Base-by-base conservation (phyloP, 495 filamentous ascomycete genomes). In the Hypomontagnella submonticulosa region DNA sequence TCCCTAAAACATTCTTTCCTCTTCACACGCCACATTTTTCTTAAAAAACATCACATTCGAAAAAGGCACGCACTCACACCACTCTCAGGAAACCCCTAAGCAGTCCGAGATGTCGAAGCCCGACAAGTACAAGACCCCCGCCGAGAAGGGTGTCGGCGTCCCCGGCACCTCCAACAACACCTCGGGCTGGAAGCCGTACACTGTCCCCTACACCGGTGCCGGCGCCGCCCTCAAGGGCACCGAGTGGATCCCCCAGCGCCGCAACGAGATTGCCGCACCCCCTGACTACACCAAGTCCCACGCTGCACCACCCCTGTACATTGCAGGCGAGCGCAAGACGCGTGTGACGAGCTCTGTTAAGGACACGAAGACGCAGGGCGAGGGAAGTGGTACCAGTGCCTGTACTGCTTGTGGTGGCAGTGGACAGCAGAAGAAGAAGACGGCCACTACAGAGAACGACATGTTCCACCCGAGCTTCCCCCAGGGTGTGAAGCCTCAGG, bases 181-280 rank as follows among this genome's bases (percentile, higher is more conserved):
- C 40, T 20, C 41, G 0, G 46, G 47, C 8, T 67, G 59, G 37
- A 60, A 50, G n/a, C 70, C 70, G 3, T 65, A 70, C 48, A 70
- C 66, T 11, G 58, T 61, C 5, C 70, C 70, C 10, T 70, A 72
- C 63, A 72, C 62, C 10, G 63, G 70, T 9, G 27, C 49, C 16
- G 66, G 66, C 4, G 52, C 58, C 11, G 10, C 33, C 4, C 8
- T 4, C 40, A 46, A 42, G 7, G 19, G 34, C 18, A 18, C n/a
- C 47, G 36, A 49, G 6, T 63, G 60, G 51, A 12, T 37, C 10
- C 6, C 50, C 7, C 38, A 36, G 32, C 32, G 42, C n/a, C 30
- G 13, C 10, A 18, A 12, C 27, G 33, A 1, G 4, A n/a, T 4
- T 27, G 23, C 23, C 23, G 23, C 23, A 6, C 23, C 23, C 23